Evolutionary conservation across 2,329 filamentous ascomycete species (phyloP).

Genomic region (Neofusicoccum laricinum): DNA sequence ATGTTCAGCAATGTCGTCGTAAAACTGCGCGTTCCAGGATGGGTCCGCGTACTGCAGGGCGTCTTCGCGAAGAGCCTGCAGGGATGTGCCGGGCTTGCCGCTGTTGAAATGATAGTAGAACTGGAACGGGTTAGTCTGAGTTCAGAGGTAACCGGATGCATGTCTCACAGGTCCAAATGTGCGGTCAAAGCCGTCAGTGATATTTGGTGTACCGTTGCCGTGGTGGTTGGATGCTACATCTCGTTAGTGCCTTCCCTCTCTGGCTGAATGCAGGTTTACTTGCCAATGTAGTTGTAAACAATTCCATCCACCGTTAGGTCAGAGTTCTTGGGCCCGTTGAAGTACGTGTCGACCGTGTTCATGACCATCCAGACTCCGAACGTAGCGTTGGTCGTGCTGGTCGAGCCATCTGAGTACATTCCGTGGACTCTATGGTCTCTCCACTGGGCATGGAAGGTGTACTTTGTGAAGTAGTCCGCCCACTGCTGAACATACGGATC

Average conservation of each 20-base stretch:
- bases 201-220: conserved; percentile 61
- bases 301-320: conserved; percentile 64
- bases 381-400: conserved; percentile 49
- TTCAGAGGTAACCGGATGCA: too few species aligned
- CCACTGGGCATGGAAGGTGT: conserved; percentile 60
- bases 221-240: conserved; percentile 54
- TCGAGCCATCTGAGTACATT: conserved; percentile 51
- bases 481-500: conserved; percentile 57
- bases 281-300: conserved; percentile 60
- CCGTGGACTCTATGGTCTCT: conserved; percentile 58
- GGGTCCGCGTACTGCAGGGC: conserved; percentile 52
- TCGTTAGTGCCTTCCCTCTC: not conserved
- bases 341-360: conserved; percentile 63
- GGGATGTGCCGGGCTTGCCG: conserved; percentile 44
- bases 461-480: conserved; percentile 65
- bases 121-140: not conserved
- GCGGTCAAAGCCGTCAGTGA: conserved; percentile 62
- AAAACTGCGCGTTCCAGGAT: conserved; percentile 57
- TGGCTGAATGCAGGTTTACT: not conserved
- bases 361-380: conserved; percentile 64
- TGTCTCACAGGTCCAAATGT: conserved; percentile 60
- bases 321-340: conserved; percentile 60
- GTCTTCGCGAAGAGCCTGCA: conserved; percentile 52
- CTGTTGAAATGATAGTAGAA: conserved; percentile 58
- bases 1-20: conserved; percentile 59